Evolutionary conservation across 2,329 filamentous ascomycete species (phyloP).

Genomic region (Sclerotinia trifoliorum): DNA sequence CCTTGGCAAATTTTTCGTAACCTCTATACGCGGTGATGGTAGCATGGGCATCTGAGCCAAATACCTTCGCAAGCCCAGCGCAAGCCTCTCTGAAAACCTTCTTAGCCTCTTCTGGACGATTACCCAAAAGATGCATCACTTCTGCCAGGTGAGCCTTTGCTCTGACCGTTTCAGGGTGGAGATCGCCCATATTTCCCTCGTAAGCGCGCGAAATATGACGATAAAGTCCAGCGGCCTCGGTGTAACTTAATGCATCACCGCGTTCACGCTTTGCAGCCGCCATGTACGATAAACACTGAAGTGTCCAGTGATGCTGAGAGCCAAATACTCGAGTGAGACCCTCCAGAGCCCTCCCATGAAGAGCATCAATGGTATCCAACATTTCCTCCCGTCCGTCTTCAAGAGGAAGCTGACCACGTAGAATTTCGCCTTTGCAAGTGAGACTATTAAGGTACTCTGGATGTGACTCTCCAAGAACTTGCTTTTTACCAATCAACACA

Average conservation of each 20-base stretch:
- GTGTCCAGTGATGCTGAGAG: slow-evolving; percentile 32
- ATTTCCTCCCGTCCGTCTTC: slow-evolving; percentile 26
- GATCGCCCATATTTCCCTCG: slow-evolving; percentile 29
- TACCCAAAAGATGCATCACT: slow-evolving; percentile 27
- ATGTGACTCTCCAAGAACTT: slow-evolving; percentile 30
- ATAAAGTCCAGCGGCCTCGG: slow-evolving; percentile 29
- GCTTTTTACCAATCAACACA: slow-evolving; percentile 27
- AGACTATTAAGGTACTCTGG: slow-evolving; percentile 31
- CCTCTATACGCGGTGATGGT: slow-evolving; percentile 31
- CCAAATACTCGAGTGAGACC: slow-evolving; percentile 32
- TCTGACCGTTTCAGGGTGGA: slow-evolving; percentile 35
- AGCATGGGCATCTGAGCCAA: slow-evolving; percentile 32
- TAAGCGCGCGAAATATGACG: slow-evolving; percentile 29
- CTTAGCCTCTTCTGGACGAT: slow-evolving; percentile 29
- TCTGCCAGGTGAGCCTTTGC: slow-evolving; percentile 30
- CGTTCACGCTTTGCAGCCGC: slow-evolving; percentile 32
- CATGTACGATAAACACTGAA: slow-evolving; percentile 31
- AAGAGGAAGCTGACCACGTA: slow-evolving; percentile 30
- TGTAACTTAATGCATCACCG: slow-evolving; percentile 25
- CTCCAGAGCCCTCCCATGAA: slow-evolving; percentile 31
- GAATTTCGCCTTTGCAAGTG: slow-evolving; percentile 36
- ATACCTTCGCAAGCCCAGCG: slow-evolving; percentile 30
- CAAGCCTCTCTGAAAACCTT: slow-evolving; percentile 34
- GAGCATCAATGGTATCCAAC: slow-evolving; percentile 29
- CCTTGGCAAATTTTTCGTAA: slow-evolving; percentile 34